phyloP scores from a whole-genome alignment of 495 filamentous ascomycete genomes.

The Aspergillus olivimuriae region DNA sequence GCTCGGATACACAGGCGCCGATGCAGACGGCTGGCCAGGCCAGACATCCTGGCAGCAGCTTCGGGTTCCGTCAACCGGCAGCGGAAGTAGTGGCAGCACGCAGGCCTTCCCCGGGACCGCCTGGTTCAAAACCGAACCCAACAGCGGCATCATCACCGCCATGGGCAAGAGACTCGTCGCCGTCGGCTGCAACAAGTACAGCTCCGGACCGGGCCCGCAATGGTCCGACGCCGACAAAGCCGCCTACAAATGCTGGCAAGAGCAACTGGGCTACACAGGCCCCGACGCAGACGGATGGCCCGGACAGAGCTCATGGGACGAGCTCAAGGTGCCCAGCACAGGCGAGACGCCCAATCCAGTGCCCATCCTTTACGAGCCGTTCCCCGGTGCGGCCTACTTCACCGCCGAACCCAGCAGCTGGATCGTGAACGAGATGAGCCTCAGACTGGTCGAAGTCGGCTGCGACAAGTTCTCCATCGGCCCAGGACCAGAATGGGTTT shows the following conservation, averaged over 20 bases:
- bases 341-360: neutral
- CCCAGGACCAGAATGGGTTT: neutral
- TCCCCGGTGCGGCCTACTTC: neutral
- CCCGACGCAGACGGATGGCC: slow-evolving; percentile 2
- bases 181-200: neutral
- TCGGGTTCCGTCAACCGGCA: neutral
- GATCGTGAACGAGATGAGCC: neutral
- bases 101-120: neutral
- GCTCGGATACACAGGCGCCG: neutral
- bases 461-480: neutral
- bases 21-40: neutral
- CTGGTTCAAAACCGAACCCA: slow-evolving; percentile 2
- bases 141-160: slow-evolving; percentile 2
- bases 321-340: neutral
- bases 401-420: neutral
- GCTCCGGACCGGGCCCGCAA: neutral
- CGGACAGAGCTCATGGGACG: neutral
- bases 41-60: neutral
- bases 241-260: slow-evolving; percentile 2
- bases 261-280: slow-evolving; percentile 1
- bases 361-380: neutral
- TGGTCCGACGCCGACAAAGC: slow-evolving; percentile 1
- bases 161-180: slow-evolving; percentile 1
- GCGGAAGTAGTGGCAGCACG: neutral
- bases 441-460: neutral